Evolutionary conservation across 202 grass and related monocot species (phyloP).

Genomic region (Cymbopogon flexuosus): DNA sequence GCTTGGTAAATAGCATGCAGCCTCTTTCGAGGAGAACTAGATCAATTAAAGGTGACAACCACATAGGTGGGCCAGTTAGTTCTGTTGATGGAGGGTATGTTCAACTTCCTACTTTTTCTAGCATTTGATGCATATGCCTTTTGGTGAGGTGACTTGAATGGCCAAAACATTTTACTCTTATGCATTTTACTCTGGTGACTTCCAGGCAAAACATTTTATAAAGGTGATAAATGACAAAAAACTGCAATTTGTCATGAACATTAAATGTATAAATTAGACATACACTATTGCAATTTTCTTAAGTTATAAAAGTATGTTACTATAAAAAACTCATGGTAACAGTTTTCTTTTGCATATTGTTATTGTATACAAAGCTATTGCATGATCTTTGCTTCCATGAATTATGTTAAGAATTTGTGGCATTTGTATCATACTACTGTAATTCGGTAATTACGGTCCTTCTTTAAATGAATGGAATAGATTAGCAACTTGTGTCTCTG

Average conservation of each 20-base stretch:
- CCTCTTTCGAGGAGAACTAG: conserved; percentile 74
- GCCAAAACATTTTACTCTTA: neutral
- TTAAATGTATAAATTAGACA: neutral
- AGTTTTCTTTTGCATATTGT: neutral
- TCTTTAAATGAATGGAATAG: conserved; percentile 1
- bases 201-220: neutral
- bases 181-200: neutral
- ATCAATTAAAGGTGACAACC: conserved; percentile 67
- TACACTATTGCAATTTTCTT: neutral
- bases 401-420: conserved; percentile 21
- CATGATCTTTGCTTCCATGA: conserved; percentile 20
- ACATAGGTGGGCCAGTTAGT: conserved; percentile 40
- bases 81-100: conserved; percentile 79
- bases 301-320: neutral
- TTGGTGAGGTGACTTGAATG: neutral
- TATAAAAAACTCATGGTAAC: neutral
- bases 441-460: neutral
- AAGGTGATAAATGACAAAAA: neutral
- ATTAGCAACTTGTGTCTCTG: conserved; percentile 18
- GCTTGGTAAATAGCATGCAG: conserved; percentile 52
- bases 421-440: neutral
- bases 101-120: conserved; percentile 22
- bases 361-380: conserved; percentile 2
- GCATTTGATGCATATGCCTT: neutral
- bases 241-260: neutral